Base-by-base conservation (phyloP, 352 stramenopile species). In the Globisporangium echinulatum region DNA sequence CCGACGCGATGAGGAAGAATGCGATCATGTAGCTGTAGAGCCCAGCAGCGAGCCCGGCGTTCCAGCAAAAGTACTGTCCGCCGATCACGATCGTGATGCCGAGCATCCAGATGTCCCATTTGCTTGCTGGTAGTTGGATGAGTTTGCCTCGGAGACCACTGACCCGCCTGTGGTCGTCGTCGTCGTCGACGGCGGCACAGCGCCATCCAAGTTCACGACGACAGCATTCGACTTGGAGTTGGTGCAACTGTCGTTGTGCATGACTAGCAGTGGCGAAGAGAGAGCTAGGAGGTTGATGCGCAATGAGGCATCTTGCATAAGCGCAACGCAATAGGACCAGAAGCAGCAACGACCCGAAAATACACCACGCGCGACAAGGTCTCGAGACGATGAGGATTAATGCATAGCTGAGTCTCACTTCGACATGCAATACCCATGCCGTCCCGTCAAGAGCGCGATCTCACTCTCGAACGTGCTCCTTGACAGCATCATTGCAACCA, bases 31-130 rank as follows among this genome's bases (percentile, higher is more conserved):
- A 75, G 13, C 56, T 62, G 52, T 62, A 64, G 36, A 72, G 47
- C 3, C 68, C 70, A 2, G 54, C 62, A 0, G 36, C 40, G 17
- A 78, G 63, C 1, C 70, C 70, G 6, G 44, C 49, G 53, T 78
- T 78, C 65, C 70, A 78, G 52, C 58, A 61, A 38, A 75, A 73
- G 63, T 71, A 74, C 58, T 78, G 70, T 0, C 70, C 68, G 39
- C 68, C 68, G 7, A 78, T 61, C 5, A 59, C 70, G 52, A 76
- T 76, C 7, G 55, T 53, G 42, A 78, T 64, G 0, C 70, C 70
- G 19, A 76, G 56, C 8, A 71, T 63, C 61, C 56, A 76, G 62
- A 78, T 67, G 51, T 78, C 70, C 60, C 85, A 96, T 15, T 58
- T 54, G 15, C 15, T 14, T 10, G 47, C 13, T 49, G n/a, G 49